Percentiles rank a stretch among this genome's conserved stretches.
These are phyloP conservation scores for Apiospora aurea DNA, from an alignment of 2,329 filamentous ascomycete species.

Conservation along the genomic window DNA sequence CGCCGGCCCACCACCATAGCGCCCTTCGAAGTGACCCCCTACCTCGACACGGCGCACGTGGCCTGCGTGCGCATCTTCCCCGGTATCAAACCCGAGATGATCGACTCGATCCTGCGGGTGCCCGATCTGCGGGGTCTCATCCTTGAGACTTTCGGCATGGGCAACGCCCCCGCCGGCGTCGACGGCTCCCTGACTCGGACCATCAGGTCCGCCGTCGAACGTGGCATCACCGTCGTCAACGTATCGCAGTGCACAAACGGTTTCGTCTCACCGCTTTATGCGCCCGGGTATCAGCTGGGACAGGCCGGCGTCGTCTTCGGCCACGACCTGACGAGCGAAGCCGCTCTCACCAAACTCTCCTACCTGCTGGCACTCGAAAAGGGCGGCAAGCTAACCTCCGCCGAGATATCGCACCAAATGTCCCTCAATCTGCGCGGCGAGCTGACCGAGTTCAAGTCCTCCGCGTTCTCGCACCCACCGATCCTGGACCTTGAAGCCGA, in stretches of 20 bases:
- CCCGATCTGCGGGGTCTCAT: conserved; percentile 83
- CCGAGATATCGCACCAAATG: conserved; percentile 75
- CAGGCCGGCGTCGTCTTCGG: conserved; percentile 88
- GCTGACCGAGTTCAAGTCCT: conserved; percentile 77
- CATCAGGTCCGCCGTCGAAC: conserved; percentile 76
- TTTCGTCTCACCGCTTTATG: conserved; percentile 80
- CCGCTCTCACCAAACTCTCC: conserved; percentile 87
- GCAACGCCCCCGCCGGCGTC: conserved; percentile 84
- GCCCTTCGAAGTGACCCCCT: conserved; percentile 75
- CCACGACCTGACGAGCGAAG: conserved; percentile 88
- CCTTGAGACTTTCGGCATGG: conserved; percentile 91
- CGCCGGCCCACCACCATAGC: conserved; percentile 76
- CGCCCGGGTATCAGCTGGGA: conserved; percentile 78
- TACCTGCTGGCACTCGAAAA: conserved; percentile 74
- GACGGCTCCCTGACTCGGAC: conserved; percentile 82
- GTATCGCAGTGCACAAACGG: conserved; percentile 87
- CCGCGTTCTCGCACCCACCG: conserved; percentile 78
- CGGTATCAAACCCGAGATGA: conserved; percentile 91
- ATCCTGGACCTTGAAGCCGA: conserved; percentile 50
- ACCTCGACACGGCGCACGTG: conserved; percentile 86
- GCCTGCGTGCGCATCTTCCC: conserved; percentile 91
- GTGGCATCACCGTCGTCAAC: conserved; percentile 87
- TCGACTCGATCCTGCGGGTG: conserved; percentile 80
- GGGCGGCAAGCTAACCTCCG: conserved; percentile 54
- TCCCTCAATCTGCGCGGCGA: conserved; percentile 81